Percentiles rank a stretch among this genome's conserved stretches.
Conservation (phyloP, 1,284 basidiomycete genomes). For the Uromyces viciae-fabae region DNA sequence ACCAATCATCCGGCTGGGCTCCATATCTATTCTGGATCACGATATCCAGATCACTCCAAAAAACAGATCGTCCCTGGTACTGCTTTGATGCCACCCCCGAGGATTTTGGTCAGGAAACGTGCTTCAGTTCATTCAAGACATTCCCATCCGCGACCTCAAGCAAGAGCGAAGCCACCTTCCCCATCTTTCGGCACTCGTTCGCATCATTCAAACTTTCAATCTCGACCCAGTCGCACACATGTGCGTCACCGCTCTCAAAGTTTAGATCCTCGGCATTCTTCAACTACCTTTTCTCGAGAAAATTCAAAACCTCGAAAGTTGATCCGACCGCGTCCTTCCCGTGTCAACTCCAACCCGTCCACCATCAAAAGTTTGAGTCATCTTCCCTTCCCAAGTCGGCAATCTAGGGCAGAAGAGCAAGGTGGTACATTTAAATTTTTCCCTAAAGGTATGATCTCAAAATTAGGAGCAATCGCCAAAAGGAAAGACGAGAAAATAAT, state of each 20-base stretch:
- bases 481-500: not conserved
- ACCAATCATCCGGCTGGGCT: too few species aligned
- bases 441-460: slow-evolving; percentile 11
- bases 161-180: not conserved
- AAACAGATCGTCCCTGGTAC: too few species aligned
- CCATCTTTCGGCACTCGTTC: not conserved
- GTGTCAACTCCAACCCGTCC: not conserved
- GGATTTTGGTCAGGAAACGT: not conserved
- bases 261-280: not conserved
- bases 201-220: not conserved
- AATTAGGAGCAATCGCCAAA: not conserved
- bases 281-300: not conserved
- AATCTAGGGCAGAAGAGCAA: not conserved
- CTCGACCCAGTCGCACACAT: not conserved
- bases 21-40: too few species aligned
- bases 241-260: slow-evolving; percentile 3
- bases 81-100: too few species aligned
- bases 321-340: not conserved
- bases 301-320: not conserved
- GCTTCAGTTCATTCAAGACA: not conserved
- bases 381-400: not conserved
- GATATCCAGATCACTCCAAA: too few species aligned
- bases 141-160: not conserved
- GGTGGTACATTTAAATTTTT: not conserved
- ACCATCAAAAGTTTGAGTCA: not conserved